phyloP scores from a whole-genome alignment of 495 filamentous ascomycete species.

The Bacidia rubella region DNA sequence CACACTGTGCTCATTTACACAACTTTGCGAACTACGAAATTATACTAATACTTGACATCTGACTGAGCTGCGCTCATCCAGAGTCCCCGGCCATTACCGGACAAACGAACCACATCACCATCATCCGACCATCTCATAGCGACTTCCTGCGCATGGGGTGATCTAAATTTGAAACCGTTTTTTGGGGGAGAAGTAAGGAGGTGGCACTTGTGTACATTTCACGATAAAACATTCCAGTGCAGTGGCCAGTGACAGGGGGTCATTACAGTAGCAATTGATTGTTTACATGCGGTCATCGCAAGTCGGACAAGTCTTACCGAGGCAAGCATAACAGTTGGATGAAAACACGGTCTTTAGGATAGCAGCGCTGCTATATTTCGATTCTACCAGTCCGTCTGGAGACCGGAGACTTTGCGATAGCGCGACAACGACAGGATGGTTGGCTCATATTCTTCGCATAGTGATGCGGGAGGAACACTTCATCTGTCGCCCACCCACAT shows the following conservation, averaged over 20 bases:
- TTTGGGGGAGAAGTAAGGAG: neutral
- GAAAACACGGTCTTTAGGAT: too few relatives aligned
- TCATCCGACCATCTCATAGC: too few relatives aligned
- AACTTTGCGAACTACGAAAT: too few relatives aligned
- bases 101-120: too few relatives aligned
- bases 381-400: too few relatives aligned
- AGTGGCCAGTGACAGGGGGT: neutral
- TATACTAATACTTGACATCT: too few relatives aligned
- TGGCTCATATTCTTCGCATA: slow-evolving; percentile 40
- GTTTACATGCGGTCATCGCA: neutral
- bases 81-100: too few relatives aligned
- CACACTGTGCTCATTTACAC: too few relatives aligned
- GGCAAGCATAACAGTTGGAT: too few relatives aligned
- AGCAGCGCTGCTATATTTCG: too few relatives aligned
- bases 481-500: slow-evolving; percentile 74
- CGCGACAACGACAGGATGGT: slow-evolving; percentile 26
- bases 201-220: neutral
- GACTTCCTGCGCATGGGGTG: neutral
- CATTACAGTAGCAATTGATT: neutral
- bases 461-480: slow-evolving; percentile 60
- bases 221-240: neutral
- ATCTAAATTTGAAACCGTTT: neutral
- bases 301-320: too few relatives aligned
- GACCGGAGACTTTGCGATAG: neutral
- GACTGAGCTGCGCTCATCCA: neutral